Base-by-base conservation (phyloP, 176 grass and related monocot species). In the Metroxylon sagu region DNA sequence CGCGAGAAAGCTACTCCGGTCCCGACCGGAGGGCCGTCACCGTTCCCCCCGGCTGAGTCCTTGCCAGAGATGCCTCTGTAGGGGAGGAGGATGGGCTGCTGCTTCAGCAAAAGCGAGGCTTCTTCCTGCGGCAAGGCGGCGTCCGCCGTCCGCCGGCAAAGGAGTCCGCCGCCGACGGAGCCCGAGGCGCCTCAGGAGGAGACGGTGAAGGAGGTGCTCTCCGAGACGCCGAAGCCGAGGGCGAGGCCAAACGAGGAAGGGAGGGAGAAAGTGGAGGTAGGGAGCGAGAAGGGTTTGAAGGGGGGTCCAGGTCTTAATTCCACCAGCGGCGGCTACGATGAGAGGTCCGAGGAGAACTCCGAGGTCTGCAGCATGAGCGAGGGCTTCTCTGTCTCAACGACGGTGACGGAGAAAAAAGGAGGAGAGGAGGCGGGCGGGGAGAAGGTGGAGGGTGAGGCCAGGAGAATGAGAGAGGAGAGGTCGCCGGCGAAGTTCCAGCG, bases 91-190 rank as follows among this genome's bases (percentile, higher is more conserved):
- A 85, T 85, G 82, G 82, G 76, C 29, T 76, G 77, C 77, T 85
- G 73, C 77, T 78, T 80, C n/a, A 86, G 83, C 77, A 86, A 86
- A 72, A 86, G 77, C 59, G 73, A 86, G 64, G 73, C 63, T 26
- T 21, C 69, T 8, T 59, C 53, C 25, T 43, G 21, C 23, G 61
- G 48, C 35, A 25, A 29, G 27, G 49, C 39, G 7, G 57, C 49
- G 54, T 0, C 48, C 26, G 3, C 56, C 52, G 19, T 69, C 55
- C 59, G 56, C 49, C 56, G 6, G 61, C 49, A 5, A 56, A 79
- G 67, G 50, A 74, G 16, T n/a, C 26, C 52, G 5, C 64, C 63
- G 73, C 64, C 58, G 49, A 72, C 69, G 5, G 55, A 57, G 48
- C 52, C 35, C 14, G 35, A 43, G 5, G 55, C 50, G 29, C 52